A percentile compares a stretch with the other conserved stretches of the same genome.
phyloP scores from a whole-genome alignment of 1,284 basidiomycete genomes.

The Meira miltonrushii region DNA sequence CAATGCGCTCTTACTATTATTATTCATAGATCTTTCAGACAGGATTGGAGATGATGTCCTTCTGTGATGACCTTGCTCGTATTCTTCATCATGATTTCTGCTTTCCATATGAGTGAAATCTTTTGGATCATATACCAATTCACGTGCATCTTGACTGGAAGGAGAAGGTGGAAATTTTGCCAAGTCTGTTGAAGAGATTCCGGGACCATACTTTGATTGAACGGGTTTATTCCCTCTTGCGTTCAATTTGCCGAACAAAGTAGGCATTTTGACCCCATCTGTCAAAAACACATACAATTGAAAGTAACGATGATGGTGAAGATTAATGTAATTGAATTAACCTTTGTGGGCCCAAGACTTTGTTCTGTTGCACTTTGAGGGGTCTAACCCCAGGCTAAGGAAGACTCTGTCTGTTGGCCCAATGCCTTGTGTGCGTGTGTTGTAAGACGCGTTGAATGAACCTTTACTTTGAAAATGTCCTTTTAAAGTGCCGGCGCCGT shows the following conservation, averaged over 20 bases:
- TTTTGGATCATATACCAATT: background rate
- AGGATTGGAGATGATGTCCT: background rate
- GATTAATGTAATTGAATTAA: no score
- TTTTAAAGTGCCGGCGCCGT: no score
- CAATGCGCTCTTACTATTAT: background rate
- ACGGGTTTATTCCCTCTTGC: background rate
- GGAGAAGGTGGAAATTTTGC: slow-evolving; percentile 2
- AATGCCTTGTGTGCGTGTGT: no score
- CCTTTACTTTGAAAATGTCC: no score
- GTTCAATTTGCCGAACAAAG: background rate
- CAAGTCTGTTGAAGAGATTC: slow-evolving; percentile 5
- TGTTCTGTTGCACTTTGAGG: no score
- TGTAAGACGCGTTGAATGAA: no score
- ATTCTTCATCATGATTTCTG: background rate
- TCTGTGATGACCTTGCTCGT: background rate
- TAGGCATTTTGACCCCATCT: background rate
- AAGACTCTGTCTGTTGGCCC: no score
- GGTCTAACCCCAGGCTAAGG: no score
- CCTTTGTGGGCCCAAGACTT: no score
- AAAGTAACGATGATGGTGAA: no score
- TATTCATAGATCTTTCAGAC: background rate
- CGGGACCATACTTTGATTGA: slow-evolving; percentile 1
- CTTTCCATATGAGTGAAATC: background rate
- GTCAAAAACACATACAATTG: background rate
- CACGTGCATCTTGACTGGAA: slow-evolving; percentile 3